Evolutionary conservation across 163 green algal species (phyloP).

Genomic region (Scenedesmus sp.): DNA sequence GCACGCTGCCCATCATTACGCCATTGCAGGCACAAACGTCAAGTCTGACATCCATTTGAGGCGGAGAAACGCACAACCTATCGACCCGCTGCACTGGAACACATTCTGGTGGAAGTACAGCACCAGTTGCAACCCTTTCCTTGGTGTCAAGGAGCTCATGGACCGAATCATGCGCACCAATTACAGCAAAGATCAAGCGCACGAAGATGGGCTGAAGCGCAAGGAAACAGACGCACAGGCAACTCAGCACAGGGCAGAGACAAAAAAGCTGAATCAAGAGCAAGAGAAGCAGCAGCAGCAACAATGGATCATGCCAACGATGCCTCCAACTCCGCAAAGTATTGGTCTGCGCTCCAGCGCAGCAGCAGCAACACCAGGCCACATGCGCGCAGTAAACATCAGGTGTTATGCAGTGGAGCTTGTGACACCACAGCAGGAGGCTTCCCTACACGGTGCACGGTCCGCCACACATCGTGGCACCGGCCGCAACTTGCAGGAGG

Average conservation of each 20-base stretch:
- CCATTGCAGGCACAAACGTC: not conserved
- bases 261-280: not conserved
- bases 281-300: not conserved
- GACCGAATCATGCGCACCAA: constrained; percentile 6
- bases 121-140: not conserved
- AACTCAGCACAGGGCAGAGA: not conserved
- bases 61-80: not conserved
- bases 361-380: not conserved
- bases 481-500: not conserved
- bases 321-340: not conserved
- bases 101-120: constrained; percentile 4
- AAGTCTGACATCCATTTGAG: not conserved
- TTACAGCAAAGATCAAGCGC: not conserved
- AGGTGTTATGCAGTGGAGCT: not conserved
- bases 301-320: not conserved
- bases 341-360: not conserved
- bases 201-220: not conserved
- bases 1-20: not conserved
- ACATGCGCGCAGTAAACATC: not conserved
- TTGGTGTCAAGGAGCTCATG: not conserved
- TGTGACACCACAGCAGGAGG: not conserved
- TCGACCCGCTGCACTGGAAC: not conserved
- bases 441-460: not conserved
- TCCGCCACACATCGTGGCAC: not conserved
- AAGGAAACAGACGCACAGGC: not conserved